Evolutionary conservation across 2,329 filamentous ascomycete species (phyloP).

Genomic region (Apiospora pterosperma): DNA sequence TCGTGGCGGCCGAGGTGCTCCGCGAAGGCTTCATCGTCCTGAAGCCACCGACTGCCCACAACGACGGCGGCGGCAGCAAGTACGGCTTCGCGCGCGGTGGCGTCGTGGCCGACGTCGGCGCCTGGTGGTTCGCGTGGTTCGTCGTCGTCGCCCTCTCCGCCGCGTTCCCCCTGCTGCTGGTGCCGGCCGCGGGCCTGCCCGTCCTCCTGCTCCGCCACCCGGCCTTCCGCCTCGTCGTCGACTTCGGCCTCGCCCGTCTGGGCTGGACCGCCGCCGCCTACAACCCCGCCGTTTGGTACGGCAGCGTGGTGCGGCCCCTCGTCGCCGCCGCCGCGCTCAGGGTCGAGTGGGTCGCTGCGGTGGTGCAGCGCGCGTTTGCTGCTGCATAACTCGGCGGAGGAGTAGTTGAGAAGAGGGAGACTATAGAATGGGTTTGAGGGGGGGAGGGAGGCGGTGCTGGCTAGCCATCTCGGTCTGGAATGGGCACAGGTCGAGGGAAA

Average conservation of each 20-base stretch:
- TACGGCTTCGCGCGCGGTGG: neutral
- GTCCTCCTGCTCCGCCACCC: constrained; percentile 6
- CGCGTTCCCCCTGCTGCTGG: constrained; percentile 3
- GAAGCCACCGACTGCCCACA: constrained; percentile 4
- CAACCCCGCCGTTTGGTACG: constrained; percentile 3
- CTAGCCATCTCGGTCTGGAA: neutral
- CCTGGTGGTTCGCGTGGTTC: constrained; percentile 20
- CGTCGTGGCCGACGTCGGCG: constrained; percentile 15
- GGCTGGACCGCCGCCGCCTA: constrained; percentile 7
- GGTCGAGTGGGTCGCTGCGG: neutral
- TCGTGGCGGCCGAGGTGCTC: constrained; percentile 16
- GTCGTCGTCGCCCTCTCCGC: constrained; percentile 8
- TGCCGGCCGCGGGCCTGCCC: constrained; percentile 2
- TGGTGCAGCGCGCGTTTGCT: neutral
- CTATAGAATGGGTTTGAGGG: too few species aligned
- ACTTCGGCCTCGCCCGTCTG: constrained; percentile 6
- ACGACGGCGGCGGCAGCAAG: neutral
- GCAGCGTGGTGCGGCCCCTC: neutral
- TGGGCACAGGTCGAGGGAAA: neutral
- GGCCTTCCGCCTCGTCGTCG: constrained; percentile 3
- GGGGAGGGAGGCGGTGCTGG: too few species aligned
- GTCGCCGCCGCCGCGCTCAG: neutral
- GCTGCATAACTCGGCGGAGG: neutral
- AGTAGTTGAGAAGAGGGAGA: neutral
- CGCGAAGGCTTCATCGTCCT: constrained; percentile 16